These are phyloP conservation scores for Aspergillus proliferans DNA, from an alignment of 2,329 filamentous ascomycete species.

Conservation along the genomic window DNA sequence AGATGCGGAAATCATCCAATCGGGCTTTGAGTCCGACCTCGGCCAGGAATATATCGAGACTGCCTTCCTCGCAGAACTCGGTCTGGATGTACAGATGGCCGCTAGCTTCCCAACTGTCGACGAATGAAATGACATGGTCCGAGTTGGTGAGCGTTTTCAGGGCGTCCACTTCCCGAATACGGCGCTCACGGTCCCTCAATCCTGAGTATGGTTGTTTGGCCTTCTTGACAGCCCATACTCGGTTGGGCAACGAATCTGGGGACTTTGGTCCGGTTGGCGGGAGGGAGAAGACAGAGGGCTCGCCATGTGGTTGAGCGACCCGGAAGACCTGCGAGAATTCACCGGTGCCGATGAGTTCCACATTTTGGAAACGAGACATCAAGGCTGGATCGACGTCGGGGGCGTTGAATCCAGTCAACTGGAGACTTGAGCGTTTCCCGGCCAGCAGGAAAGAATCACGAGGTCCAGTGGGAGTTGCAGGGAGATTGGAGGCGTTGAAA, in stretches of 20 bases:
- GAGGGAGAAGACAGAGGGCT: conserved; percentile 38
- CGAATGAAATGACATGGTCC: conserved; percentile 78
- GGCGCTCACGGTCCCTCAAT: conserved; percentile 69
- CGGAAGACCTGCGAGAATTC: conserved; percentile 92
- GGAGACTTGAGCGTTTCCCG: conserved; percentile 58
- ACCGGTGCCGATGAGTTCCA: conserved; percentile 74
- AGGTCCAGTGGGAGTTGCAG: conserved; percentile 74
- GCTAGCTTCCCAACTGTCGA: conserved; percentile 82
- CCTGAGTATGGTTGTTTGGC: conserved; percentile 74
- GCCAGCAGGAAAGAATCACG: conserved; percentile 54
- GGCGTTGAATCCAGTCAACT: conserved; percentile 63
- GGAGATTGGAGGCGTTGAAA: conserved; percentile 47
- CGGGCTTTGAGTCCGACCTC: conserved; percentile 75
- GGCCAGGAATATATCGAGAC: conserved; percentile 77
- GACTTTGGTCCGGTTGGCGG: conserved; percentile 47
- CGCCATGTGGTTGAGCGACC: conserved; percentile 50
- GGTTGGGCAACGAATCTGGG: conserved; percentile 49
- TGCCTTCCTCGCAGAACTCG: conserved; percentile 92
- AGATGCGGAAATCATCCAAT: conserved; percentile 94
- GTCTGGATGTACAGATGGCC: conserved; percentile 92
- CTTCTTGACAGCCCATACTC: conserved; percentile 91
- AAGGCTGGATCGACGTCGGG: conserved; percentile 71
- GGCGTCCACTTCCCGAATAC: conserved; percentile 76
- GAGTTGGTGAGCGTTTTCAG: conserved; percentile 69
- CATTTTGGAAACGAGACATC: conserved; percentile 69